Percentiles rank a stretch among this genome's conserved stretches.
phyloP scores from a whole-genome alignment of 2,329 filamentous ascomycete species.

The Botrytis paeoniae region DNA sequence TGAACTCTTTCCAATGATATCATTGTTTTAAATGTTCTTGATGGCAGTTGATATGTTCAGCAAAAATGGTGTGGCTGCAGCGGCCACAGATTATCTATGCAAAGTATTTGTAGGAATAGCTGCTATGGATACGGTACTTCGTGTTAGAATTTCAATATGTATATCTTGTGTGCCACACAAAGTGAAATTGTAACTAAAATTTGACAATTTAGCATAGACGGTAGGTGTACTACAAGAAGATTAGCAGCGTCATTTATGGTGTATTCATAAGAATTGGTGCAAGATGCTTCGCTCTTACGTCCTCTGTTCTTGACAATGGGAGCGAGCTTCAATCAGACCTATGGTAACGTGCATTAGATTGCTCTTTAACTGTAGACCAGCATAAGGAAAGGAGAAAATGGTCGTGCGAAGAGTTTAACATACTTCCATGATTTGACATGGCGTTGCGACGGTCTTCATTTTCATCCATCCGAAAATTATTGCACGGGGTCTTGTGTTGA shows the following conservation, averaged over 20 bases:
- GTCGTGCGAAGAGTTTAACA: conserved; percentile 26
- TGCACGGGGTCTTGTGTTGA: not conserved
- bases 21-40: conserved; percentile 26
- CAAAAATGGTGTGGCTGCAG: conserved; percentile 20
- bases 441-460: not conserved
- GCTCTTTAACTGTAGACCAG: not conserved
- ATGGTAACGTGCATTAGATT: conserved; percentile 19
- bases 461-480: not conserved
- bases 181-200: not conserved
- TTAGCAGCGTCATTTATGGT: conserved; percentile 23
- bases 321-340: conserved; percentile 23
- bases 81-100: conserved; percentile 27
- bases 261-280: conserved; percentile 26
- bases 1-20: conserved; percentile 25
- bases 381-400: conserved; percentile 25
- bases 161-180: conserved; percentile 25
- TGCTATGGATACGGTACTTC: conserved; percentile 25
- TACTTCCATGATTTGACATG: conserved; percentile 17
- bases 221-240: conserved; percentile 24
- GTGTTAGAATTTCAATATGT: conserved; percentile 14
- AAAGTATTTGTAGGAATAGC: conserved; percentile 23
- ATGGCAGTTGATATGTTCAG: conserved; percentile 24
- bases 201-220: not conserved
- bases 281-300: conserved; percentile 26
- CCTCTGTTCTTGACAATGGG: conserved; percentile 24